Evolutionary conservation across 495 filamentous ascomycete species (phyloP), one percentile per base, ranked within the genome.

Genomic region (Penicillium lagena): DNA sequence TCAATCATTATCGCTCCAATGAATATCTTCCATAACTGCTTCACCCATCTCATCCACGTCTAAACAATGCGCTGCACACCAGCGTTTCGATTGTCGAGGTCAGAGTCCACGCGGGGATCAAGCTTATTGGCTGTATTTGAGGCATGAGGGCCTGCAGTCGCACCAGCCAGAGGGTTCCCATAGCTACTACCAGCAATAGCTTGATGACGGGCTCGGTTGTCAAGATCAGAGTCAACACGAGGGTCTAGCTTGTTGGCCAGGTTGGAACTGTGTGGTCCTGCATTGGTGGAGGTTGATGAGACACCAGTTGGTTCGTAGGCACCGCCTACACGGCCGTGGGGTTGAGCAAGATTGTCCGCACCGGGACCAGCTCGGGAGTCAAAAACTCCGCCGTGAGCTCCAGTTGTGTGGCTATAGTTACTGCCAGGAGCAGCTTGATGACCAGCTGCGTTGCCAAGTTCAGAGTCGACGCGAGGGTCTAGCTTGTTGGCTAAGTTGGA

Each of bases 381-480:
- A n/a, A n/a, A n/a, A n/a, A n/a, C n/a, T n/a, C n/a, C n/a, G n/a
- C n/a, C n/a, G n/a, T n/a, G n/a, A n/a, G n/a, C n/a, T n/a, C n/a
- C n/a, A n/a, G n/a, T n/a, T n/a, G n/a, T n/a, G n/a, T n/a, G n/a
- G n/a, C n/a, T n/a, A 33, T 63, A 62, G 49, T 62, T 72, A 43
- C 61, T 57, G n/a, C 60, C 65, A 13, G 37, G 52, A n/a, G 56
- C 49, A 38, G 46, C 47, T 35, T 53, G 30, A 22, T 52, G 41
- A 39, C 47, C 47, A 17, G 52, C 54, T 13, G 64, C 56, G 38
- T 65, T 54, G 36, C 74, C 74, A 12, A 68, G 54, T 32, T 70
- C 70, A 7, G 60, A 59, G n/a, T 64, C 77, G 30, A 79, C 64
- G 29, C 66, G 63, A 34, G 79, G 76, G 46, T 80, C 77, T 1